Conservation (phyloP, 2,329 filamentous ascomycete species). For the Sporothrix phasma region DNA sequence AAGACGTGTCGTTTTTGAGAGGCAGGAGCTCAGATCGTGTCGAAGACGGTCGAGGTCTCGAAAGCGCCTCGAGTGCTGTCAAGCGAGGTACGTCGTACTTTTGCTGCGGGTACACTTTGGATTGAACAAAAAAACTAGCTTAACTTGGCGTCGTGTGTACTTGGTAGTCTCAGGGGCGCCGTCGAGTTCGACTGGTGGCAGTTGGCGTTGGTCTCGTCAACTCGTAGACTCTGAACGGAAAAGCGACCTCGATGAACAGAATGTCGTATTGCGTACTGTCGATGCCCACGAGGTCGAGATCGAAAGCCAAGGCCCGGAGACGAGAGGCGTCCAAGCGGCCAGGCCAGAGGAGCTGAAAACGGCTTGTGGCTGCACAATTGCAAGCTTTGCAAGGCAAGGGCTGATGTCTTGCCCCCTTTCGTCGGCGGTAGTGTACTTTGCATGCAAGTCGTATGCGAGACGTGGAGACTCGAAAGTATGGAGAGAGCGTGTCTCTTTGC, state of each 20-base stretch:
- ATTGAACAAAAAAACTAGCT: too few relatives aligned
- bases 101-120: too few relatives aligned
- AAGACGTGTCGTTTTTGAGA: not conserved
- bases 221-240: too few relatives aligned
- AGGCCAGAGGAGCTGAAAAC: not conserved
- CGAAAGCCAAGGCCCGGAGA: too few relatives aligned
- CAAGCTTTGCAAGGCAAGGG: conserved; percentile 1
- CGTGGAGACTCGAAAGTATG: too few relatives aligned
- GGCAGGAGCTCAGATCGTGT: not conserved
- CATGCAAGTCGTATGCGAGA: not conserved
- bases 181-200: not conserved
- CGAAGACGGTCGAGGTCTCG: not conserved
- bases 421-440: not conserved
- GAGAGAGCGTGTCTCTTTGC: too few relatives aligned
- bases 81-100: too few relatives aligned
- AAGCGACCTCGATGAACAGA: too few relatives aligned
- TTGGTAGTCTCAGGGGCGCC: not conserved
- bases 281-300: too few relatives aligned
- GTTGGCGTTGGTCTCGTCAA: not conserved
- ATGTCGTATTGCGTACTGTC: too few relatives aligned
- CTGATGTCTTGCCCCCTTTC: not conserved
- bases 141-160: too few relatives aligned
- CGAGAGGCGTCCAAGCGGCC: not conserved
- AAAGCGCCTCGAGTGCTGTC: not conserved
- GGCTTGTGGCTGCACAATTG: not conserved